Percentiles rank a stretch among this genome's conserved stretches.
phyloP scores from a whole-genome alignment of 192 early-diverging fungal species.

The Backusella westeae region DNA sequence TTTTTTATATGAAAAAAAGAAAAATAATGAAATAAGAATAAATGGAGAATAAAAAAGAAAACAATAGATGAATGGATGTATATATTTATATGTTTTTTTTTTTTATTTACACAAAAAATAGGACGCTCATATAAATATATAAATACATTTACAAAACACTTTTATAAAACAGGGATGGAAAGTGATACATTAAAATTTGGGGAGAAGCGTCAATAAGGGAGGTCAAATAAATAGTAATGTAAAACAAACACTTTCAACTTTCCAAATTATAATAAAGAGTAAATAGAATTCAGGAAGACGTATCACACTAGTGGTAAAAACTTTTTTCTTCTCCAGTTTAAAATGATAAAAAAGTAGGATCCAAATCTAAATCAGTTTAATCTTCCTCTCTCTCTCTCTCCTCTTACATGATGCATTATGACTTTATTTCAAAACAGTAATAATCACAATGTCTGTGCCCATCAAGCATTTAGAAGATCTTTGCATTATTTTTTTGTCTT shows the following conservation, averaged over 20 bases:
- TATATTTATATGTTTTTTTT: background rate
- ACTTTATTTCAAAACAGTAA: background rate
- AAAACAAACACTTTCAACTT: background rate
- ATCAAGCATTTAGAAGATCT: background rate
- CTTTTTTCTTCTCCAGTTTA: background rate
- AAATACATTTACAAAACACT: slow-evolving; percentile 5
- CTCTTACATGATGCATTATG: background rate
- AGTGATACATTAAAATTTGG: slow-evolving; percentile 7
- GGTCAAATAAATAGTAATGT: background rate
- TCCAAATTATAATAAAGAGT: background rate
- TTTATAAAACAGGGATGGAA: slow-evolving; percentile 9
- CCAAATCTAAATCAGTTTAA: background rate
- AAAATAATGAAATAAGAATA: background rate
- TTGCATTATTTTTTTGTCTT: background rate
- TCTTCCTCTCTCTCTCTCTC: background rate
- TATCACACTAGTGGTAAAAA: background rate
- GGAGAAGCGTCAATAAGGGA: slow-evolving; percentile 6
- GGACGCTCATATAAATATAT: background rate
- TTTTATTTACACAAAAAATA: background rate
- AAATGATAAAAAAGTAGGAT: background rate
- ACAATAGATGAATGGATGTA: background rate
- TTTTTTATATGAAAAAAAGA: background rate
- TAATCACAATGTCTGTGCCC: slow-evolving; percentile 3
- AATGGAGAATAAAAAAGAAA: background rate
- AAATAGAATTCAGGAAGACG: background rate